phyloP scores from a whole-genome alignment of 202 grass and related monocot genomes.

The Eragrostis tef region DNA sequence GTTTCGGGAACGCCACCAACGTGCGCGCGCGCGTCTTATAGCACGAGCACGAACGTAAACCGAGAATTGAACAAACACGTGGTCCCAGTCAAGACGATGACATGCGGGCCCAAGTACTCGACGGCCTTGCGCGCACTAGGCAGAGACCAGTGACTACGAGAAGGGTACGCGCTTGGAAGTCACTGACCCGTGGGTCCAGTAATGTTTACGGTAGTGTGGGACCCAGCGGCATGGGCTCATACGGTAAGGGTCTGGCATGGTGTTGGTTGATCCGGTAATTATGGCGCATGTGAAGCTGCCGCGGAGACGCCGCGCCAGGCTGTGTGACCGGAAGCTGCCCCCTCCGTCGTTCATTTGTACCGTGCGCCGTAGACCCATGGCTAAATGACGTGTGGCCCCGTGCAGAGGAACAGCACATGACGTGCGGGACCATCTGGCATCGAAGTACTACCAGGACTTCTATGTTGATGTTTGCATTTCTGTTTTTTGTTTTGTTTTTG shows the following conservation, averaged over 20 bases:
- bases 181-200: neutral
- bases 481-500: too few relatives aligned
- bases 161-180: neutral
- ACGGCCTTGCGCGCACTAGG: neutral
- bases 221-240: neutral
- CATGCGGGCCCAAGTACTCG: neutral
- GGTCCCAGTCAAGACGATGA: neutral
- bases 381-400: neutral
- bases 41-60: too few relatives aligned
- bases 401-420: neutral
- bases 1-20: constrained; percentile 32
- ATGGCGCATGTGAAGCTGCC: constrained; percentile 28
- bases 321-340: neutral
- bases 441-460: too few relatives aligned
- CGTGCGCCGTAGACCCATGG: neutral
- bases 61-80: neutral
- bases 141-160: neutral
- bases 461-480: too few relatives aligned
- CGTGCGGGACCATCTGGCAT: too few relatives aligned
- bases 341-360: neutral
- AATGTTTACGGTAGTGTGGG: neutral
- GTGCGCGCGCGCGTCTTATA: constrained; percentile 21
- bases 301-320: neutral
- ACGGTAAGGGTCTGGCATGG: neutral
- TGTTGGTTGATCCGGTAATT: neutral